Evolutionary conservation across 257 asterid genomes (phyloP).

Genomic region (Leonotis leonurus): DNA sequence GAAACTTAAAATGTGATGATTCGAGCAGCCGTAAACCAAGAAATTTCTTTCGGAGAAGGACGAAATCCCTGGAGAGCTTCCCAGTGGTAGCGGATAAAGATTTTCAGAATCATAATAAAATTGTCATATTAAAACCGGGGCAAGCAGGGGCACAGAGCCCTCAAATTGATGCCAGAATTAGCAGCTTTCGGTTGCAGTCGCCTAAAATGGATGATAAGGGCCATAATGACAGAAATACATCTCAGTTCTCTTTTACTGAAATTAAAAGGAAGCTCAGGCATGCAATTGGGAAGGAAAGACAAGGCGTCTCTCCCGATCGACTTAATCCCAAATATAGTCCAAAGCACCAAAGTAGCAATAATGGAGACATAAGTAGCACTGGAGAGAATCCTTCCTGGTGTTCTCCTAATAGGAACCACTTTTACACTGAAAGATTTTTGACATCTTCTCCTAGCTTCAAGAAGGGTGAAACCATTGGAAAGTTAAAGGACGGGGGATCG

Average conservation of each 20-base stretch:
- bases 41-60: conserved; percentile 62
- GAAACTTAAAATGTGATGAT: conserved; percentile 37
- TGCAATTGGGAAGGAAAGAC: conserved; percentile 80
- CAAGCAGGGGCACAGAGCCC: conserved; percentile 37
- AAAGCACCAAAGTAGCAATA: conserved; percentile 34
- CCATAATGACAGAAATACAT: conserved; percentile 35
- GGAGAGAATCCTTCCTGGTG: conserved; percentile 71
- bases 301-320: conserved; percentile 29
- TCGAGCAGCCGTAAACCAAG: conserved; percentile 35
- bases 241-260: conserved; percentile 77
- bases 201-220: conserved; percentile 21
- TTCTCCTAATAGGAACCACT: conserved; percentile 91
- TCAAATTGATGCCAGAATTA: conserved; percentile 15
- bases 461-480: conserved; percentile 39
- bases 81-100: conserved; percentile 41
- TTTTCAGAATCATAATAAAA: conserved; percentile 44
- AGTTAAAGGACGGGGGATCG: conserved; percentile 31
- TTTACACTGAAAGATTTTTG: conserved; percentile 63
- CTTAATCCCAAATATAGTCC: conserved; percentile 11
- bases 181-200: conserved; percentile 27
- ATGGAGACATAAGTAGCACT: conserved; percentile 33
- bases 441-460: conserved; percentile 38
- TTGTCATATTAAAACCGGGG: conserved; percentile 76
- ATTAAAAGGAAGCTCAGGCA: conserved; percentile 75
- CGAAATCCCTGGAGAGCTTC: conserved; percentile 61